Evolutionary conservation across 768 basidiomycete species (phyloP).

Genomic region (Xerocomellus chrysenteron): DNA sequence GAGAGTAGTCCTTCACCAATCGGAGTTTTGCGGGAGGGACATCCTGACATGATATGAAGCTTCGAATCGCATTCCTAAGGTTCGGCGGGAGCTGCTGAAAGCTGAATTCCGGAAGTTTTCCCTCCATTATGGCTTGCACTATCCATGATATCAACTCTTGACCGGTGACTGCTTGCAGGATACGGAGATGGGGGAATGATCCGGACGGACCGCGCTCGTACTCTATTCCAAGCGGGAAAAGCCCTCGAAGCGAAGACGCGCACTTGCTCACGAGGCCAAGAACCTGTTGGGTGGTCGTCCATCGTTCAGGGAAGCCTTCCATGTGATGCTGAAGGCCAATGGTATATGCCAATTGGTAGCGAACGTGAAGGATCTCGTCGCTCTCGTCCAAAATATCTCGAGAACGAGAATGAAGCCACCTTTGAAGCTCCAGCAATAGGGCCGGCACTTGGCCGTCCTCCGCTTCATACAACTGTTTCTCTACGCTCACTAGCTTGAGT

Average conservation of each 20-base stretch:
- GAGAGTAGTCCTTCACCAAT: slow-evolving; percentile 8
- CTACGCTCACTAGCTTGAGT: slow-evolving; percentile 46
- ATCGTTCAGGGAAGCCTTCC: slow-evolving; percentile 34
- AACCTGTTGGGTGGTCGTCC: slow-evolving; percentile 34
- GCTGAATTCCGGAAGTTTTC: slow-evolving; percentile 12
- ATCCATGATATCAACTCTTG: slow-evolving; percentile 12
- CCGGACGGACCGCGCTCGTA: slow-evolving; percentile 11
- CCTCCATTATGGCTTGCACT: slow-evolving; percentile 15
- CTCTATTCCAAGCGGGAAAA: slow-evolving; percentile 17
- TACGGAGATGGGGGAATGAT: slow-evolving; percentile 26
- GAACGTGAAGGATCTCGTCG: slow-evolving; percentile 34
- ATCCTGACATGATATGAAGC: slow-evolving; percentile 24
- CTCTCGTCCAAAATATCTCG: slow-evolving; percentile 34
- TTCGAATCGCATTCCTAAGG: slow-evolving; percentile 10
- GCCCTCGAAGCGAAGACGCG: slow-evolving; percentile 7
- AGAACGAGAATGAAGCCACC: slow-evolving; percentile 24
- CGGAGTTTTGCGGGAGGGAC: background rate
- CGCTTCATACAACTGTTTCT: slow-evolving; percentile 27
- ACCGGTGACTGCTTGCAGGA: slow-evolving; percentile 15
- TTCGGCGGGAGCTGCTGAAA: slow-evolving; percentile 8
- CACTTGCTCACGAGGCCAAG: slow-evolving; percentile 24
- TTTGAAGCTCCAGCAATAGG: slow-evolving; percentile 28
- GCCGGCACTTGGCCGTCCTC: background rate
- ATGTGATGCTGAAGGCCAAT: slow-evolving; percentile 29
- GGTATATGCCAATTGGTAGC: slow-evolving; percentile 39